A percentile compares a stretch with the other conserved stretches of the same genome.
Evolutionary conservation across 768 basidiomycete species (phyloP).

Genomic region (Termitomyces bulborhizus): DNA sequence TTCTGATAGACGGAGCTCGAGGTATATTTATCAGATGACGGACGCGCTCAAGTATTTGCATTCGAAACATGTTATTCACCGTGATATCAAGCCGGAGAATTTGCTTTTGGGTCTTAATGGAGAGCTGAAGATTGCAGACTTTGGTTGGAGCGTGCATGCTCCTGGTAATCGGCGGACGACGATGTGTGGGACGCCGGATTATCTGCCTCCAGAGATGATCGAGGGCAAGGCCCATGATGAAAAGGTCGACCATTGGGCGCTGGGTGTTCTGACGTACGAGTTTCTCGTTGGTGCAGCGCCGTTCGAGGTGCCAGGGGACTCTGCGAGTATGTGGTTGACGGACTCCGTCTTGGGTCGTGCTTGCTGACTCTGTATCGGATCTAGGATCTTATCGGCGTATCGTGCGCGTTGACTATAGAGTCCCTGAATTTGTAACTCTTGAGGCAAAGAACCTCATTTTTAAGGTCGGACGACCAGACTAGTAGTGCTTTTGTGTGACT

Average conservation of each 20-base stretch:
- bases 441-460: slow-evolving; percentile 64
- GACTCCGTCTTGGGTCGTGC: not conserved
- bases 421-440: slow-evolving; percentile 50
- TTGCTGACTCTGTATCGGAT: not conserved
- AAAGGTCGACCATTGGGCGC: slow-evolving; percentile 91
- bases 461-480: slow-evolving; percentile 27
- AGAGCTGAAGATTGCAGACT: slow-evolving; percentile 97
- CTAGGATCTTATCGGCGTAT: slow-evolving; percentile 88
- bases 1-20: slow-evolving; percentile 77
- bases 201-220: slow-evolving; percentile 98
- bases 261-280: slow-evolving; percentile 92
- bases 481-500: too few species aligned
- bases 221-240: slow-evolving; percentile 85
- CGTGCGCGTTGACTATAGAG: slow-evolving; percentile 71
- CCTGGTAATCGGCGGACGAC: slow-evolving; percentile 86
- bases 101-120: slow-evolving; percentile 90
- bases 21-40: slow-evolving; percentile 97
- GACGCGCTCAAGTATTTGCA: slow-evolving; percentile 95
- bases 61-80: slow-evolving; percentile 93
- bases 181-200: slow-evolving; percentile 93
- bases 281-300: slow-evolving; percentile 74
- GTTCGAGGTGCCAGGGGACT: slow-evolving; percentile 80
- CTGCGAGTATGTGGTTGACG: slow-evolving; percentile 43
- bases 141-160: slow-evolving; percentile 98
- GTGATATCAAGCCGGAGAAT: slow-evolving; percentile 99